Base-by-base conservation (phyloP, 179 eudicot genomes). In the Kewa caespitosa region DNA sequence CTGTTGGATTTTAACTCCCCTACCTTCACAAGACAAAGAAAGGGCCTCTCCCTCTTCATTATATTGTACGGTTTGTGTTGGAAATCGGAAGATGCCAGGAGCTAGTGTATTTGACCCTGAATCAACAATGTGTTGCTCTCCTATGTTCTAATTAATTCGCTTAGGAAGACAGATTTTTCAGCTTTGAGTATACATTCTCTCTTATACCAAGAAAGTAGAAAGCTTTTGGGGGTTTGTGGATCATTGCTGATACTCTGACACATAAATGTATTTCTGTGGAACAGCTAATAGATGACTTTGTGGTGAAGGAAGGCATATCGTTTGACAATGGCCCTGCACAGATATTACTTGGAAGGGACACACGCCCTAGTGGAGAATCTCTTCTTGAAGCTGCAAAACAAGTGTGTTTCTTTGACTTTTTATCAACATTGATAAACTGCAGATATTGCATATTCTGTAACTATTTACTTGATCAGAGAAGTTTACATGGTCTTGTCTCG, bases 321-420 rank as follows among this genome's bases (percentile, higher is more conserved):
- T 78, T 91, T 78, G 90, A 83, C 57, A 88, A 84, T 79, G 81
- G 69, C 52, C 70, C 78, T 23, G 92, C 87, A 9, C 91, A 87
- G 82, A 74, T 95, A 30, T 77, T 95, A 41, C 80, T 95, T 80
- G 99, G 94, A 77, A 91, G 99, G 85, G 99, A 95, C 80, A 93
- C 99, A 10, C 88, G 98, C 83, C 99, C 99, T 31, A 95, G 99
- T 73, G 99, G 99, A 68, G 89, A 85, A 82, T 79, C 86, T 76
- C 96, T 93, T 63, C 78, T 93, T 41, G 91, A 91, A 61, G 99
- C 97, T 76, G 98, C 94, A 74, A 95, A 89, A 80, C 90, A 87
- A 83, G 99, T 93, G 90, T 59, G 67, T 1, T 34, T 77, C 50
- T 38, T 76, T n/a, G n/a, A n/a, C 41, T 42, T 55, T 61, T 27